A percentile compares a stretch with the other conserved stretches of the same genome.
Evolutionary conservation across 2,329 filamentous ascomycete genomes (phyloP).

Genomic region (Fusarium verrucosum): DNA sequence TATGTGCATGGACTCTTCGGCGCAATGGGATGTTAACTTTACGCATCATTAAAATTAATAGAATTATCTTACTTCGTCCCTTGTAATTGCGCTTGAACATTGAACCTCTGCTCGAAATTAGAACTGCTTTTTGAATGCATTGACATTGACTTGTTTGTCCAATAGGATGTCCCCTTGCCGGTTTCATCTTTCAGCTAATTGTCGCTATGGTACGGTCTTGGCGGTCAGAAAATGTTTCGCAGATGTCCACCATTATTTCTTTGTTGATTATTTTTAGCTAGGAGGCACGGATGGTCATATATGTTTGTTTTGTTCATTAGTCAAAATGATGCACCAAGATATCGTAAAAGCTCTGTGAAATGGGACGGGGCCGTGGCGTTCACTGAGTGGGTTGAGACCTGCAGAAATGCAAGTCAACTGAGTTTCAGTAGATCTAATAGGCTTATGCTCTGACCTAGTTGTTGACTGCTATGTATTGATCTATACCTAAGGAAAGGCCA

Average conservation of each 20-base stretch:
- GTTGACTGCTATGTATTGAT: too few relatives aligned
- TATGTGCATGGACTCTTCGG: constrained; percentile 6
- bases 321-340: too few relatives aligned
- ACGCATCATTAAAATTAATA: background rate
- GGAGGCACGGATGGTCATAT: background rate
- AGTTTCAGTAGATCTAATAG: too few relatives aligned
- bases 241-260: background rate
- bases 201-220: background rate
- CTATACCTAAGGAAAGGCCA: too few relatives aligned
- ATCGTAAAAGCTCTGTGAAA: too few relatives aligned
- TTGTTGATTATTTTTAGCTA: too few relatives aligned
- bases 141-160: background rate
- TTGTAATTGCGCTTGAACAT: background rate
- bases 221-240: background rate
- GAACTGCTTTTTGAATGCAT: background rate
- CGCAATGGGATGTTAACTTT: background rate
- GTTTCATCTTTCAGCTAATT: background rate
- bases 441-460: too few relatives aligned
- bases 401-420: too few relatives aligned
- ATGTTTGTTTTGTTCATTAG: too few relatives aligned
- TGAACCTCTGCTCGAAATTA: background rate
- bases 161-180: background rate
- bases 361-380: too few relatives aligned
- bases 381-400: too few relatives aligned
- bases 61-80: background rate